Base-by-base conservation (phyloP, 768 basidiomycete species). In the Leccinellum luteum region DNA sequence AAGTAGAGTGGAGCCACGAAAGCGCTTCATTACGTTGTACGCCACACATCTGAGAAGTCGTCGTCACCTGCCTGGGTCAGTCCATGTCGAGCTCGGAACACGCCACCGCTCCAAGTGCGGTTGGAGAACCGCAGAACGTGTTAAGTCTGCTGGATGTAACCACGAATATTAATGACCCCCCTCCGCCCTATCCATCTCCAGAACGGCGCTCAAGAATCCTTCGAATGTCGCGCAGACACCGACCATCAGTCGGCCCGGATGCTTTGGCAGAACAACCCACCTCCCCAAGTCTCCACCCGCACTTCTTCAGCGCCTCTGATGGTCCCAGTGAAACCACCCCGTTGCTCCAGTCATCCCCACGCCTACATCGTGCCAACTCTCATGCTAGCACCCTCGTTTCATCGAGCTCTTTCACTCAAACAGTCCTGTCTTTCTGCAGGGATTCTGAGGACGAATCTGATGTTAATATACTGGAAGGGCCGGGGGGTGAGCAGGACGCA, bases 121-220 rank as follows among this genome's bases (percentile, higher is more conserved):
- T 25, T 41, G 13, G 21, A 9, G 53, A 58, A 7, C 60, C 57
- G 27, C 57, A 57, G 12, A 58, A 55, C 17, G 51, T 52, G 3
- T 25, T 63, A 14, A 57, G 59, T 41, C 52, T 61, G 0, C 50
- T 62, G 27, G 65, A 64, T 19, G 45, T 44, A 1, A 49, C 64
- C 2, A 54, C 57, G 6, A 56, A n/a, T n/a, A n/a, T n/a, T n/a
- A n/a, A 71, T 10, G 87, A 90, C 62, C 88, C 88, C 3, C 88
- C 88, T 10, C 88, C 88, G 0, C 88, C 88, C 2, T 90, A 90
- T 69, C 87, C 86, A 19, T 75, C 78, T 1, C 73, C 70, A 32
- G 69, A 78, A 57, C 75, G 83, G 21, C 79, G 81, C 35, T 55
- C 71, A 7, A 72, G 78, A 52, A 57, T 73, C 47, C 62, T 67